Evolutionary conservation across 805 yeast genomes (phyloP).

Genomic region (Myxozyma vanderwaltii): DNA sequence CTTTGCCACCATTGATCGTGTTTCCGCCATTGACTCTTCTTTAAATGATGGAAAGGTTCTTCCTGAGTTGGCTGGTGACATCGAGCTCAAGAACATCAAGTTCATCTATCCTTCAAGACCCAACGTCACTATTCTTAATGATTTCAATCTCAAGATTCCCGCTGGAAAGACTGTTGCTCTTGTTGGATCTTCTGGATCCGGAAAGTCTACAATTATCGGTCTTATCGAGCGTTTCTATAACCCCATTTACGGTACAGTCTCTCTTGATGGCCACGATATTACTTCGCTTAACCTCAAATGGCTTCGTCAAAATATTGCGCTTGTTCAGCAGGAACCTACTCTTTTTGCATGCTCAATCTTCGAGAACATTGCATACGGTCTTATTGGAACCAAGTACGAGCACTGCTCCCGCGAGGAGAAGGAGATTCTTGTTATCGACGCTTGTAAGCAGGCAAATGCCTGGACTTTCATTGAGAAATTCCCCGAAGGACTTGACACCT

Average conservation of each 20-base stretch:
- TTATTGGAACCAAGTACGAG: slow-evolving; percentile 43
- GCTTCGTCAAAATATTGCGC: slow-evolving; percentile 75
- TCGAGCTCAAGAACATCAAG: slow-evolving; percentile 76
- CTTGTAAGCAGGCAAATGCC: slow-evolving; percentile 57
- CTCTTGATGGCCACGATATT: slow-evolving; percentile 84
- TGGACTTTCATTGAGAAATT: slow-evolving; percentile 52
- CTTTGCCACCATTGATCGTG: slow-evolving; percentile 48
- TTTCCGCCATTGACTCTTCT: slow-evolving; percentile 43
- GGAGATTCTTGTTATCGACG: slow-evolving; percentile 45
- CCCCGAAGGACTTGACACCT: slow-evolving; percentile 55
- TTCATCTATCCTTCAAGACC: slow-evolving; percentile 82
- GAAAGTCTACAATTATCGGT: slow-evolving; percentile 86
- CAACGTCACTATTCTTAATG: slow-evolving; percentile 75
- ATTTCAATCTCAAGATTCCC: slow-evolving; percentile 76
- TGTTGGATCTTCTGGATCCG: slow-evolving; percentile 95
- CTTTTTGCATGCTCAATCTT: slow-evolving; percentile 82
- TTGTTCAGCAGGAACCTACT: slow-evolving; percentile 97
- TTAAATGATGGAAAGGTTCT: slow-evolving; percentile 35
- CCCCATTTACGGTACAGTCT: slow-evolving; percentile 68
- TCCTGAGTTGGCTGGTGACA: slow-evolving; percentile 56
- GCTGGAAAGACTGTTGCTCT: slow-evolving; percentile 91
- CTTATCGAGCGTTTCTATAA: slow-evolving; percentile 88
- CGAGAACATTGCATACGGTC: slow-evolving; percentile 80
- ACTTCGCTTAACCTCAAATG: slow-evolving; percentile 70
- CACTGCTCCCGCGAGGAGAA: slow-evolving; percentile 45